Evolutionary conservation across 225 moss, liverwort and hornwort species (phyloP).

Genomic region (Ulota crispa): DNA sequence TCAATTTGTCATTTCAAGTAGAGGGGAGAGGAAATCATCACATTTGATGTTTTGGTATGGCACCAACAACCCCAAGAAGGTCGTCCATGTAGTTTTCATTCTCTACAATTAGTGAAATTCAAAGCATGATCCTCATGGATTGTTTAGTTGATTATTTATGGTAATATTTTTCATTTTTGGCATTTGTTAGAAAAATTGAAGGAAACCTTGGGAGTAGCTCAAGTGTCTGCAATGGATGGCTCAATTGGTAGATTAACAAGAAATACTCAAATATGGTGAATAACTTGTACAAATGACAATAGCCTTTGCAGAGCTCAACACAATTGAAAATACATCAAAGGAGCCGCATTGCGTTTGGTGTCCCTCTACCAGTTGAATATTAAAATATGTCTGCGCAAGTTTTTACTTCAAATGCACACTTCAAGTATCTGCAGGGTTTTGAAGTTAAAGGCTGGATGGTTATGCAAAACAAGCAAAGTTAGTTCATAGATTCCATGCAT

Average conservation of each 20-base stretch:
- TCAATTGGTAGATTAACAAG: slow-evolving; percentile 53
- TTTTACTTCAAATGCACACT: slow-evolving; percentile 66
- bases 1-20: background rate
- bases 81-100: background rate
- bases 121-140: background rate
- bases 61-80: background rate
- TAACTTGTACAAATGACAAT: slow-evolving; percentile 45
- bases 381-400: slow-evolving; percentile 49
- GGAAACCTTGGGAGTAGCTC: slow-evolving; percentile 50
- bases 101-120: background rate
- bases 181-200: slow-evolving; percentile 44
- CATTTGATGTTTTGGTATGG: background rate
- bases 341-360: slow-evolving; percentile 58
- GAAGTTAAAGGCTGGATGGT: slow-evolving; percentile 77
- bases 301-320: slow-evolving; percentile 36
- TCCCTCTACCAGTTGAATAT: slow-evolving; percentile 46
- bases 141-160: background rate
- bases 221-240: slow-evolving; percentile 50
- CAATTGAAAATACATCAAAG: slow-evolving; percentile 23
- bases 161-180: background rate
- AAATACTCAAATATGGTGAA: slow-evolving; percentile 53
- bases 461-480: no score
- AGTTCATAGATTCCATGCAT: no score
- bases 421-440: slow-evolving; percentile 68
- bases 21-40: background rate